Evolutionary conservation across 2,329 filamentous ascomycete genomes (phyloP).

Genomic region (Xylariomycetidae sp.): DNA sequence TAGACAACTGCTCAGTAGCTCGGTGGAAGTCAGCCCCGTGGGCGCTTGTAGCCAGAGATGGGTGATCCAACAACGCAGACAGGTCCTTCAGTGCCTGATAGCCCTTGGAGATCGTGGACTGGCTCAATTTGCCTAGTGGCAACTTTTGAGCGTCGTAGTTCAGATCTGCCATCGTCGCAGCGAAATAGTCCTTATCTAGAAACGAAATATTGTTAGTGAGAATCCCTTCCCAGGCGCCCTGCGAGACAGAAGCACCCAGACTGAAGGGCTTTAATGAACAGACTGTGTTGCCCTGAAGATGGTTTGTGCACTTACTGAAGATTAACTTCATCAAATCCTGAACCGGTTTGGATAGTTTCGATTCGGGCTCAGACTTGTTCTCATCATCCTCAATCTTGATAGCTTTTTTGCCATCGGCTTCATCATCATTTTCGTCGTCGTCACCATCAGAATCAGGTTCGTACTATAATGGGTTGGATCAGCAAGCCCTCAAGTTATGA

Average conservation of each 20-base stretch:
- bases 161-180: conserved; percentile 58
- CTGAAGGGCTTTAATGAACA: too few species aligned
- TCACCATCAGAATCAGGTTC: conserved; percentile 53
- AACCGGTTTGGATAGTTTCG: conserved; percentile 37
- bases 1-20: conserved; percentile 63
- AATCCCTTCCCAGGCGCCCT: too few species aligned
- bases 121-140: conserved; percentile 79
- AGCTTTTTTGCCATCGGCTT: conserved; percentile 12
- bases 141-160: conserved; percentile 74
- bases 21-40: conserved; percentile 33
- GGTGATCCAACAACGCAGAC: conserved; percentile 58
- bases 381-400: conserved; percentile 18
- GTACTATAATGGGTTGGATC: too few species aligned
- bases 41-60: conserved; percentile 37
- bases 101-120: conserved; percentile 68
- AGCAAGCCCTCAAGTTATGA: too few species aligned
- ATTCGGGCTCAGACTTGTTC: conserved; percentile 15
- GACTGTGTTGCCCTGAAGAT: too few species aligned
- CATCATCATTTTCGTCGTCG: conserved; percentile 23
- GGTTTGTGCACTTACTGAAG: too few species aligned
- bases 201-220: too few species aligned
- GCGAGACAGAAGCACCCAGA: too few species aligned
- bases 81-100: conserved; percentile 76
- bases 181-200: conserved; percentile 64
- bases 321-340: conserved; percentile 74